Evolutionary conservation across 2,329 filamentous ascomycete genomes (phyloP).

Genomic region (Cladosporium sp.): DNA sequence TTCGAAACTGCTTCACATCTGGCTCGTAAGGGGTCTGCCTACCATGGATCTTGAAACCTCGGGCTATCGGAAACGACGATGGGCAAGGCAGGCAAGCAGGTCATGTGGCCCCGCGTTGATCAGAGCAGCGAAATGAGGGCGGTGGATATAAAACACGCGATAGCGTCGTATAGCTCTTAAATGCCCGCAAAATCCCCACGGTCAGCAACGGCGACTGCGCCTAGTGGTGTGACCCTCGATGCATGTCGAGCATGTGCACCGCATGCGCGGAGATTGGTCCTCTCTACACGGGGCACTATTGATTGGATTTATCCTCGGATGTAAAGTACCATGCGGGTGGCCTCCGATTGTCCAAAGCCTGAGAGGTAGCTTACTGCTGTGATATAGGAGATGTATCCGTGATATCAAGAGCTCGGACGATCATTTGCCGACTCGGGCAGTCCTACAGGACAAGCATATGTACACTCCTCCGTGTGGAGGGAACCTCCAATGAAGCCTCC

Average conservation of each 20-base stretch:
- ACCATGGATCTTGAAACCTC: background rate
- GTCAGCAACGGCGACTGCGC: conserved; percentile 12
- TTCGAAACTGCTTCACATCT: background rate
- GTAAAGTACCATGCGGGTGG: background rate
- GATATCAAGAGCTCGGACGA: background rate
- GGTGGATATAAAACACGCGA: conserved; percentile 15
- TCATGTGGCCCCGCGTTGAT: conserved; percentile 19
- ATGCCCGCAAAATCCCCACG: conserved; percentile 19
- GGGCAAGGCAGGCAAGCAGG: conserved; percentile 1
- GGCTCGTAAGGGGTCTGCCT: background rate
- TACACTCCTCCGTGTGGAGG: background rate
- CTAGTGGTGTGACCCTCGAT: conserved; percentile 12
- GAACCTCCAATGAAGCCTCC: background rate
- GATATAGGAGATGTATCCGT: background rate
- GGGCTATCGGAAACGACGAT: background rate
- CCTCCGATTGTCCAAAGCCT: background rate
- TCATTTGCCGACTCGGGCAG: background rate
- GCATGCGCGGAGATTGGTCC: background rate
- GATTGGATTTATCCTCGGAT: conserved; percentile 1
- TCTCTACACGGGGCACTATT: background rate
- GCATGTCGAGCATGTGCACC: background rate
- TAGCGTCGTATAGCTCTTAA: conserved; percentile 8
- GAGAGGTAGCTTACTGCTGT: background rate
- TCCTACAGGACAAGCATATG: background rate
- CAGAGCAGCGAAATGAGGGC: conserved; percentile 2